Base-by-base conservation (phyloP, 179 eudicot genomes). In the Nepenthes alata region DNA sequence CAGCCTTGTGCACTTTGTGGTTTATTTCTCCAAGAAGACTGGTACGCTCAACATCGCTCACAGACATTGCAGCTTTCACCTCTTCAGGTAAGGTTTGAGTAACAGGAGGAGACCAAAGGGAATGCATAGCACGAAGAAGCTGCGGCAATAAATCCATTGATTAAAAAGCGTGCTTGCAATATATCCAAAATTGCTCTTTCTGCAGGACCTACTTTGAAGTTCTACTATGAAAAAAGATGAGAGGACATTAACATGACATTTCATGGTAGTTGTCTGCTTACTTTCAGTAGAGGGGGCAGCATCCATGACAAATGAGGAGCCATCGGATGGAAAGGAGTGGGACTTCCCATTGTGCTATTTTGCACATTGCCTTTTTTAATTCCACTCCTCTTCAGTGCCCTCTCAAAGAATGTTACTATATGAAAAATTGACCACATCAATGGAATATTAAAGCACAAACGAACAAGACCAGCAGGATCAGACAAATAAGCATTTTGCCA, bases 401-500 rank as follows among this genome's bases (percentile, higher is more conserved):
- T 87, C 79, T 93, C 98, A 68, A 93, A 93, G 77, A 93, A 93
- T 61, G 98, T 93, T 2, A 93, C 85, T 1, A 88, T 89, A 75
- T 93, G 98, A 67, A 89, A 93, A 60, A 93, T 74, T 61, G 95
- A 89, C 98, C 98, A 93, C 98, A 89, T 93, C 68, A 87, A 77
- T 53, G 73, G 83, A 48, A 93, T 72, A 53, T 89, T 85, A 37
- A 82, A 74, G 77, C 95, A 93, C 77, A 93, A 78, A 53, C 73
- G 80, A 83, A 89, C 85, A 70, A 93, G 69, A 72, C 94, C 89
- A 64, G 83, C 66, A 45, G 95, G 96, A 47, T 89, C 89, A 60
- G 93, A 87, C 72, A 93, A 67, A 80, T 85, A 89, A 55, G 84
- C 68, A 76, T 71, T 83, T 83, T 93, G 98, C 98, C 98, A 93